Base-by-base conservation (phyloP, 352 stramenopile species). In the Phytophthora quininea region DNA sequence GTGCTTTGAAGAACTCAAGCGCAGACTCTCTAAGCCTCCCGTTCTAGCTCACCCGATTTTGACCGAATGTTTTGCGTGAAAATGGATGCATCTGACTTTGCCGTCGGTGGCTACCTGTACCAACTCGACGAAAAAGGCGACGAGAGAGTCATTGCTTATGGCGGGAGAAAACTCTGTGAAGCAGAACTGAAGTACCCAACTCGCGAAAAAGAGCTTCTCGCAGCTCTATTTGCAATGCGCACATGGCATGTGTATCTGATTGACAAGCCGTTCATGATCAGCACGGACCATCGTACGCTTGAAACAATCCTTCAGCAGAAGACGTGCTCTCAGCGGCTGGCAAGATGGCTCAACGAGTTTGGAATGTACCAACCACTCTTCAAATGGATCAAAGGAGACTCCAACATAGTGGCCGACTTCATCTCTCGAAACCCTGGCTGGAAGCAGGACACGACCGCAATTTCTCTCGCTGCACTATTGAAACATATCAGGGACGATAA, bases 341-440 rank as follows among this genome's bases (percentile, higher is more conserved):
- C 54, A 7, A 29, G 54, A 1, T 62, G 54, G 54, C 14, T 62
- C 2, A 72, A 76, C 49, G 49, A 69, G 32, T 54, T 72, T 2
- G 50, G n/a, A 9, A 27, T 66, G 3, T 76, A 52, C 35, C 58
- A 63, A 19, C 59, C 62, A 12, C 15, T 10, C 2, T 72, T 69
- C 29, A 42, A 27, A 2, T 72, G 63, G 62, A 56, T 76, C 11
- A 10, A 40, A 11, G 35, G 35, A 11, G 35, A 40, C 6, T 11
- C 35, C 6, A 40, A 40, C 10, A 11, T 40, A 6, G 35, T 40
- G 10, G 35, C 35, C 6, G 35, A 40, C 10, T 6, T 40, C 10
- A 1, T 1, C 6, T 40, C 6, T 6, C 35, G 35, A 6, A 40
- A 40, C 10, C 10, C 35, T 11, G 6, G 6, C 10, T 11, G 10